Base-by-base conservation (phyloP, 495 filamentous ascomycete species). In the Xanthoparmelia taractica region DNA sequence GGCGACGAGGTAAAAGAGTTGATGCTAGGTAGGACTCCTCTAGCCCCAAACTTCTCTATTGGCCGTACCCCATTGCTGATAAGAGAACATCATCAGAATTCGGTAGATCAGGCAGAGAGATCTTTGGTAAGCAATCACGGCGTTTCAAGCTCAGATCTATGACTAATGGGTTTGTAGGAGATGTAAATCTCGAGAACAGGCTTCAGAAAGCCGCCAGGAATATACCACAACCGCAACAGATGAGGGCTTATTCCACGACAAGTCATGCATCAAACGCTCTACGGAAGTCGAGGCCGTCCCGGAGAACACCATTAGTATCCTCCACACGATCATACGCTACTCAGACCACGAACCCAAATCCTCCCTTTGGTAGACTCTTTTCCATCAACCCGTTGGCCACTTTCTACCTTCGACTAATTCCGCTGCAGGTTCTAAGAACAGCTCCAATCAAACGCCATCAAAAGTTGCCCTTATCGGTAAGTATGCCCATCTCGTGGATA, bases 271-370 rank as follows among this genome's bases (percentile, higher is more conserved):
- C 66, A n/a, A 78, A 79, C 67, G 75, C 69, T 47, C 72, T 80
- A 38, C 76, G 74, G 27, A 65, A 73, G 55, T 70, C 63, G 63
- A 72, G 77, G 34, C 57, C 57, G 11, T 50, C 43, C 47, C 15
- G 45, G 45, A 27, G 11, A 29, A 20, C 27, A 23, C 37, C 25
- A 8, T n/a, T 40, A 48, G 8, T 37, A 25, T 17, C 37, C 17
- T 29, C 47, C 17, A 58, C 70, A 58, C 74, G 79, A 59, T 74
- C 76, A 43, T 81, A 79, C 66, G 68, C 68, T 37, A 65, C 83
- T 25, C 85, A 87, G 38, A 89, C 88, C 57, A 97, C 92, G 27
- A 97, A 98, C 79, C 92, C 94, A 4, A 97, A 97, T 78, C 93
- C 93, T 27, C 94, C 93, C n/a, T 84, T 91, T n/a, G 94, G 94